A percentile compares a stretch with the other conserved stretches of the same genome.
Evolutionary conservation across 805 yeast genomes (phyloP).

Genomic region (Metschnikowia hibisci): DNA sequence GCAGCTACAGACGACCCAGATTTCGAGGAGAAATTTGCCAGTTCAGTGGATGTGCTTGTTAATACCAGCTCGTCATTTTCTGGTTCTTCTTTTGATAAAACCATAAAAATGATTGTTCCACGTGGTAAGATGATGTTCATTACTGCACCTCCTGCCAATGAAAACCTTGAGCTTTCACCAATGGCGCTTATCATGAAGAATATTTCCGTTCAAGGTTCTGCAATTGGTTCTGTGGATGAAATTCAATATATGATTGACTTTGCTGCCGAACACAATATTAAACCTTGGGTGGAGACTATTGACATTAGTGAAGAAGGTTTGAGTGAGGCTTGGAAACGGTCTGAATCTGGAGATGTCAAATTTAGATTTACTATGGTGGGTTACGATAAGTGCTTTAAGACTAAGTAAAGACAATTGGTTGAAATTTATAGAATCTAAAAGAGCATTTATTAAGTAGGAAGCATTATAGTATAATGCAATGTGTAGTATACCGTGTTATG

Average conservation of each 20-base stretch:
- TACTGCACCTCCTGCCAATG: slow-evolving; percentile 15
- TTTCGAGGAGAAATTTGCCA: slow-evolving; percentile 15
- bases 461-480: no score
- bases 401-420: no score
- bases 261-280: slow-evolving; percentile 17
- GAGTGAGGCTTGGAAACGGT: slow-evolving; percentile 15
- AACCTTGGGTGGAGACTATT: slow-evolving; percentile 19
- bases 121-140: slow-evolving; percentile 17
- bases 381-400: slow-evolving; percentile 18
- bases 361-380: slow-evolving; percentile 18
- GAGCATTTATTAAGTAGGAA: no score
- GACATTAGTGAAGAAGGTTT: slow-evolving; percentile 17
- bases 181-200: slow-evolving; percentile 11
- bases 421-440: no score
- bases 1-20: slow-evolving; percentile 21
- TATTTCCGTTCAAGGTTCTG: slow-evolving; percentile 16
- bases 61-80: slow-evolving; percentile 17
- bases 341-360: slow-evolving; percentile 16
- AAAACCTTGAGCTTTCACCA: slow-evolving; percentile 11
- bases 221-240: slow-evolving; percentile 15
- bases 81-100: slow-evolving; percentile 17
- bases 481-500: no score
- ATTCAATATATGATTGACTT: slow-evolving; percentile 18
- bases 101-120: slow-evolving; percentile 14
- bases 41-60: slow-evolving; percentile 14